Percentiles rank a stretch among this genome's conserved stretches.
Evolutionary conservation across 805 yeast genomes (phyloP).

Genomic region (Lipomyces starkeyi): DNA sequence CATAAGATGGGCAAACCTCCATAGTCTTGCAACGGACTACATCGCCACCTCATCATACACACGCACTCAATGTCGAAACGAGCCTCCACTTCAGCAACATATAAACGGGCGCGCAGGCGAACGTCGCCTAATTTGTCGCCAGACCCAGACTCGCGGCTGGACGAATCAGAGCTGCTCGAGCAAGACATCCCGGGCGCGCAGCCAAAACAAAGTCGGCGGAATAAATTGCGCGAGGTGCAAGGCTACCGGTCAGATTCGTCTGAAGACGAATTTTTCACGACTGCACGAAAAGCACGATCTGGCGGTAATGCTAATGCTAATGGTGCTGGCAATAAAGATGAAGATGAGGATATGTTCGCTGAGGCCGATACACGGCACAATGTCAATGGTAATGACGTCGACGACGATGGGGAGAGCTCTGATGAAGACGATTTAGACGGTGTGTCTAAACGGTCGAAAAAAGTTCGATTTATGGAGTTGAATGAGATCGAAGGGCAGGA

Average conservation of each 20-base stretch:
- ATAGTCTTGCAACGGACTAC: no score
- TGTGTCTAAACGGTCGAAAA: constrained; percentile 35
- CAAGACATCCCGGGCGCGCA: constrained; percentile 33
- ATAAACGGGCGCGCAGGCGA: constrained; percentile 7
- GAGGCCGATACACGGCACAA: constrained; percentile 8
- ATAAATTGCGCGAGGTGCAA: constrained; percentile 24
- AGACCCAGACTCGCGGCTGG: constrained; percentile 1
- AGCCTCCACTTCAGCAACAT: constrained; percentile 2
- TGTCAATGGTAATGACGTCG: constrained; percentile 37
- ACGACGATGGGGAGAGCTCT: constrained; percentile 34
- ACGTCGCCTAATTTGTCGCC: neutral
- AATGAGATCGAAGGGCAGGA: constrained; percentile 48
- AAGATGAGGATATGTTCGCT: constrained; percentile 44
- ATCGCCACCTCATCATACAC: no score
- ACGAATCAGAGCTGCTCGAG: constrained; percentile 26
- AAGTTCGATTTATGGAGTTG: constrained; percentile 47
- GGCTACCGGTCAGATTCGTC: constrained; percentile 40
- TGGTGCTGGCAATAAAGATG: constrained; percentile 41
- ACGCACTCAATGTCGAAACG: constrained; percentile 1
- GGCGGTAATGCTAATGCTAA: constrained; percentile 10
- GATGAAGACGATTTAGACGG: constrained; percentile 42
- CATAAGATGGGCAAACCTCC: no score
- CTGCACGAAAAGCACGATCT: constrained; percentile 21
- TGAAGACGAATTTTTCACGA: constrained; percentile 32
- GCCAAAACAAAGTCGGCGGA: constrained; percentile 22